Conservation (phyloP, 2,329 filamentous ascomycete species). For the Aureobasidium mangrovei region DNA sequence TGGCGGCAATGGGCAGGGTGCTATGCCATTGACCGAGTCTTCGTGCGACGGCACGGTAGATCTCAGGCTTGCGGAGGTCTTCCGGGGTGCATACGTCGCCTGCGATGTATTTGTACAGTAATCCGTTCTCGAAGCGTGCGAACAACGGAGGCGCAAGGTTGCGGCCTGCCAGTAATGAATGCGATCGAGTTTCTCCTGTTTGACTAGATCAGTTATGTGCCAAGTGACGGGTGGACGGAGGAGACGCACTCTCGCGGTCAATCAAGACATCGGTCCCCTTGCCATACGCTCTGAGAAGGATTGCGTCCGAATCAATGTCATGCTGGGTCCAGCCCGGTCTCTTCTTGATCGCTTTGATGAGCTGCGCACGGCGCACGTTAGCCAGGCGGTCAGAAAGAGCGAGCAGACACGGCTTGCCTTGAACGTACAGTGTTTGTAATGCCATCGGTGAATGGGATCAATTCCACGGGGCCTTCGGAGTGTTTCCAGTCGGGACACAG, state of each 20-base stretch:
- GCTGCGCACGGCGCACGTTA: conserved; percentile 38
- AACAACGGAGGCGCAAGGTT: conserved; percentile 79
- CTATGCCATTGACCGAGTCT: conserved; percentile 92
- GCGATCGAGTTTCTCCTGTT: conserved; percentile 54
- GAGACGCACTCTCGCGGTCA: conserved; percentile 66
- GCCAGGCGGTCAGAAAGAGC: not conserved
- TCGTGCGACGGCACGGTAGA: conserved; percentile 76
- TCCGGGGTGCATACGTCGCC: conserved; percentile 71
- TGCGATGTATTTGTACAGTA: conserved; percentile 85
- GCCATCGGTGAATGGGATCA: conserved; percentile 89
- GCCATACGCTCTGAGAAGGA: conserved; percentile 87
- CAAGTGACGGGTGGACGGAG: conserved; percentile 39
- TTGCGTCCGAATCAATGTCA: conserved; percentile 72
- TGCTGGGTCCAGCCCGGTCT: conserved; percentile 62
- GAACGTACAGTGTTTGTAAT: conserved; percentile 81
- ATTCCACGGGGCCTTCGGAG: conserved; percentile 65
- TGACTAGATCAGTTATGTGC: not conserved
- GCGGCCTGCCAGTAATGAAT: conserved; percentile 77
- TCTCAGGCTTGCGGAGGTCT: conserved; percentile 64
- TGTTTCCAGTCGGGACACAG: conserved; percentile 75
- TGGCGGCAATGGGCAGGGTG: conserved; percentile 47
- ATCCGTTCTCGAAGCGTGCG: conserved; percentile 89
- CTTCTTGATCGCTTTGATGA: conserved; percentile 62
- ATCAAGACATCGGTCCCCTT: conserved; percentile 91
- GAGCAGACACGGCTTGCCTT: not conserved